These are phyloP conservation scores for Colletotrichum salicis DNA, from an alignment of 2,329 filamentous ascomycete genomes.

Conservation along the genomic window DNA sequence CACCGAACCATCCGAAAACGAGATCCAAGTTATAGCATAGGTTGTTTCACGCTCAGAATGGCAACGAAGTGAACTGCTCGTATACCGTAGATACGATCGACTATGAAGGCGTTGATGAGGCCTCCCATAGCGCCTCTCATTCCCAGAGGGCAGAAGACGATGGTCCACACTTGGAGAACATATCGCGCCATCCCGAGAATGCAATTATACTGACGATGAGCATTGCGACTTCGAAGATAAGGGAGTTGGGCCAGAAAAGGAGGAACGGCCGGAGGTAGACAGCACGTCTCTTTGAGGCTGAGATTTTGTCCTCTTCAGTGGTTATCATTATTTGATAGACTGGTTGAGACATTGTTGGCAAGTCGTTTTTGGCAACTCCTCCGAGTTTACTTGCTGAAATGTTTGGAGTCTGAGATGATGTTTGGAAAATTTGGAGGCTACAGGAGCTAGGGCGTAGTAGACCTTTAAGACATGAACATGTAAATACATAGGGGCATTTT, in stretches of 20 bases:
- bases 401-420: not conserved
- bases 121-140: slow-evolving; percentile 9
- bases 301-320: not conserved
- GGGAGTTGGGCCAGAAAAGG: not conserved
- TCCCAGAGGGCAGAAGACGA: not conserved
- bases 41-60: not conserved
- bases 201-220: not conserved
- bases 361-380: not conserved
- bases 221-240: slow-evolving; percentile 8
- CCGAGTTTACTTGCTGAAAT: not conserved
- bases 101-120: slow-evolving; percentile 13
- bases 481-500: no score
- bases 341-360: not conserved
- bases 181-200: not conserved
- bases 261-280: slow-evolving; percentile 7
- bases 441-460: not conserved
- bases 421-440: not conserved
- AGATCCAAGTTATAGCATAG: slow-evolving; percentile 1
- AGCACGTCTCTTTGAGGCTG: slow-evolving; percentile 1
- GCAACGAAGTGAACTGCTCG: not conserved
- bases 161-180: not conserved
- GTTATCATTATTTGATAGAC: not conserved
- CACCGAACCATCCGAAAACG: slow-evolving; percentile 2
- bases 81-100: not conserved
- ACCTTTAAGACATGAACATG: no score